These are phyloP conservation scores for Rhynchosporium agropyri DNA, from an alignment of 2,329 filamentous ascomycete species.

Conservation along the genomic window DNA sequence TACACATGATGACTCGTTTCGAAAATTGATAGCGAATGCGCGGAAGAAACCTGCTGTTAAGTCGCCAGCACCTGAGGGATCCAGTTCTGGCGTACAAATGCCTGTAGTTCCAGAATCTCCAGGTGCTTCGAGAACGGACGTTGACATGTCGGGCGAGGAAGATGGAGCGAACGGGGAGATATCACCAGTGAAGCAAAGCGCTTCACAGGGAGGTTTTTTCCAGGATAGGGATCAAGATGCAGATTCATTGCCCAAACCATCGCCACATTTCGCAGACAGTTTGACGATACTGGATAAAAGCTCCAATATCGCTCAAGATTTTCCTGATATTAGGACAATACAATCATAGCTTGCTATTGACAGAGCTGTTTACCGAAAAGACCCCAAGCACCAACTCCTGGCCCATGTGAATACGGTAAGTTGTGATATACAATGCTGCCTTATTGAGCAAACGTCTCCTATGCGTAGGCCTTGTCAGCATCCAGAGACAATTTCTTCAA, in stretches of 20 bases:
- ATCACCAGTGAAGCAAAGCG: conserved; percentile 5
- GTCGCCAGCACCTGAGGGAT: conserved; percentile 15
- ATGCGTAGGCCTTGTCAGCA: conserved; percentile 21
- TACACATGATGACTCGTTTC: conserved; percentile 75
- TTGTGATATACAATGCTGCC: not conserved
- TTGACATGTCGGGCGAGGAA: not conserved
- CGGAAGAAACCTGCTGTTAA: conserved; percentile 49
- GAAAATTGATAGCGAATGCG: conserved; percentile 77
- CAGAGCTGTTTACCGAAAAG: conserved; percentile 19
- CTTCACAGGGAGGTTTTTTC: conserved; percentile 19
- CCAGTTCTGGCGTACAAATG: not conserved
- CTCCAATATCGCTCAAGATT: conserved; percentile 26
- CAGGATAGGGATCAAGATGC: conserved; percentile 20
- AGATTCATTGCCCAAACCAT: conserved; percentile 15
- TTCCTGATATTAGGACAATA: conserved; percentile 30
- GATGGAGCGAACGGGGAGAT: not conserved
- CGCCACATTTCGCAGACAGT: conserved; percentile 25
- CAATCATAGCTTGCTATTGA: conserved; percentile 29
- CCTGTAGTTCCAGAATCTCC: conserved; percentile 7
- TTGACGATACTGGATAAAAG: conserved; percentile 25
- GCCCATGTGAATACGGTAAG: conserved; percentile 10
- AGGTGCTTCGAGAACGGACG: not conserved
- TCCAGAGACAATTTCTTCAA: conserved; percentile 35
- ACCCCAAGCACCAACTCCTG: conserved; percentile 25
- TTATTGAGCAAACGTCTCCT: not conserved